Percentiles rank a stretch among this genome's conserved stretches.
Evolutionary conservation across 129 eudicot genomes (phyloP).

Genomic region (Artemisia argyi): DNA sequence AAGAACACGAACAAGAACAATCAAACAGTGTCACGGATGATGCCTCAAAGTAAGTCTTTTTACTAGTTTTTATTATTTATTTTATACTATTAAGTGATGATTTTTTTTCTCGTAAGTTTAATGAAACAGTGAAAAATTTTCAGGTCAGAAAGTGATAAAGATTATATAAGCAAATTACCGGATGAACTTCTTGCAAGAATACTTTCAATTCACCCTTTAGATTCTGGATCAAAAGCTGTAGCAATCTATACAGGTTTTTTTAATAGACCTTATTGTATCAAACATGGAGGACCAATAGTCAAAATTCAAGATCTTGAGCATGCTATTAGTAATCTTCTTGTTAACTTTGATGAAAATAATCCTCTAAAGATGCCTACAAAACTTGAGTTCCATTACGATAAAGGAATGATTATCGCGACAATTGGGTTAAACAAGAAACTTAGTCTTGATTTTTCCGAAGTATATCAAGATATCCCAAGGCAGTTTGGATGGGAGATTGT

Average conservation of each 20-base stretch:
- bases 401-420: slow-evolving; percentile 18
- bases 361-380: slow-evolving; percentile 23
- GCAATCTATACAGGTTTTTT: slow-evolving; percentile 23
- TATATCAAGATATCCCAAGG: slow-evolving; percentile 22
- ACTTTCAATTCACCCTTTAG: slow-evolving; percentile 29
- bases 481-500: slow-evolving; percentile 31
- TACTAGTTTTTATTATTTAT: background rate
- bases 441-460: slow-evolving; percentile 31
- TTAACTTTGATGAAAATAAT: slow-evolving; percentile 13
- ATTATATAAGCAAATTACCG: slow-evolving; percentile 26
- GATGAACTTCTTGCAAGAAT: slow-evolving; percentile 24
- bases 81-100: background rate
- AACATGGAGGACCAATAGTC: slow-evolving; percentile 15
- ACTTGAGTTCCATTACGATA: slow-evolving; percentile 10
- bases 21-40: slow-evolving; percentile 10
- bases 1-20: background rate
- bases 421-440: slow-evolving; percentile 20
- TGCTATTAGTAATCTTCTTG: background rate
- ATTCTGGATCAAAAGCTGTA: slow-evolving; percentile 33
- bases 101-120: background rate
- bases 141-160: slow-evolving; percentile 21
- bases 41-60: slow-evolving; percentile 15
- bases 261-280: slow-evolving; percentile 12
- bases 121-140: background rate
- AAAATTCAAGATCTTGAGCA: slow-evolving; percentile 21